These are phyloP conservation scores for Debaryomyces tyrocola DNA, from an alignment of 805 yeast species.

Conservation along the genomic window DNA sequence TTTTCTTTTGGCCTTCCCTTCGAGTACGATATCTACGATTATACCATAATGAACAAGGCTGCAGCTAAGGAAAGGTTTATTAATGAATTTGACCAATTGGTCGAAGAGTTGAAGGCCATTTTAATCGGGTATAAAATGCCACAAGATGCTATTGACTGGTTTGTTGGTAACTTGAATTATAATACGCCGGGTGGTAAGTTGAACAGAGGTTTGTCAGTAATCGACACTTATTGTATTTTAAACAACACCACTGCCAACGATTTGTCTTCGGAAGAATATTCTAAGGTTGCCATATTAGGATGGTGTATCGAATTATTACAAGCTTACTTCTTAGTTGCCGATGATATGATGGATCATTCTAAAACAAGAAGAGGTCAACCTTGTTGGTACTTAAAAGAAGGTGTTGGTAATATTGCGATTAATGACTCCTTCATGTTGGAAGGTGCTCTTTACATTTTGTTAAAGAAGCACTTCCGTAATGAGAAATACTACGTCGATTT, in stretches of 20 bases:
- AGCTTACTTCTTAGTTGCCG: conserved; percentile 96
- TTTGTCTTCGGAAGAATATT: conserved; percentile 67
- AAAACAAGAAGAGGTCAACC: conserved; percentile 98
- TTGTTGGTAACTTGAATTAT: conserved; percentile 66
- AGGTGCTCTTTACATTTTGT: conserved; percentile 84
- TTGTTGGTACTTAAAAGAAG: conserved; percentile 86
- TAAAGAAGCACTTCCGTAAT: conserved; percentile 82
- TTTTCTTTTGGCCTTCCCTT: too few relatives aligned
- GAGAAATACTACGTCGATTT: conserved; percentile 87
- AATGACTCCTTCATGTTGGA: conserved; percentile 97
- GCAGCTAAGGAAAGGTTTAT: conserved; percentile 56
- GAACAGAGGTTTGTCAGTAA: conserved; percentile 93
- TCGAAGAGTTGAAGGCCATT: conserved; percentile 67
- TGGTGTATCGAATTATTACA: conserved; percentile 95
- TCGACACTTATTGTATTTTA: conserved; percentile 85
- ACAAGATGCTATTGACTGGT: conserved; percentile 84
- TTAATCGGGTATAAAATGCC: conserved; percentile 77
- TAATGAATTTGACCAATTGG: conserved; percentile 72
- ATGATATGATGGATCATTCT: conserved; percentile 97
- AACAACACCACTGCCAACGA: conserved; percentile 60
- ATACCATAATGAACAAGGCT: conserved; percentile 26
- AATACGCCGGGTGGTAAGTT: conserved; percentile 96
- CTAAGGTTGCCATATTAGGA: conserved; percentile 83
- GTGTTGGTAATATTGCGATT: conserved; percentile 91
- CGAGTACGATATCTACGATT: neutral